Conservation (phyloP, 2,329 filamentous ascomycete species). For the Colletotrichum euphorbiae region DNA sequence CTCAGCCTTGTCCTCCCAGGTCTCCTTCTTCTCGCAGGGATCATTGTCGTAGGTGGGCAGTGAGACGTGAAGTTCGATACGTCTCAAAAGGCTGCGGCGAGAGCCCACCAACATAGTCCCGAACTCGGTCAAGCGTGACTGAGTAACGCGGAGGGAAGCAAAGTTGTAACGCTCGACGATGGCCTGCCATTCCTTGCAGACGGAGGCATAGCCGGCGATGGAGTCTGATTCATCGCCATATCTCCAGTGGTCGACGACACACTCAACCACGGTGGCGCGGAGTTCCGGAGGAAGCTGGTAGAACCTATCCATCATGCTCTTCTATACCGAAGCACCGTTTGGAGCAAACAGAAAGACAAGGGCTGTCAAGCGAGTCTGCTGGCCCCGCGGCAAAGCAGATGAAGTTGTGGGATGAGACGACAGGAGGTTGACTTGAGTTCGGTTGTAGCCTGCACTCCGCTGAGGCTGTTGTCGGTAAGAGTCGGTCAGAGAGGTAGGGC, state of each 20-base stretch:
- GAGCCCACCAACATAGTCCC: constrained; percentile 41
- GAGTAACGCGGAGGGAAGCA: constrained; percentile 39
- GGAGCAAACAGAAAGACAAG: constrained; percentile 4
- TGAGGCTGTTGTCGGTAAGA: constrained; percentile 37
- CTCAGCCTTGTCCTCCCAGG: constrained; percentile 44
- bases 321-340: constrained; percentile 27
- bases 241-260: constrained; percentile 41
- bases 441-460: constrained; percentile 32
- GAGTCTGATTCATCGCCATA: constrained; percentile 37
- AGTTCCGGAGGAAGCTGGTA: constrained; percentile 35
- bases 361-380: constrained; percentile 9
- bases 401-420: constrained; percentile 38
- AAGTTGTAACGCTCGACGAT: constrained; percentile 45
- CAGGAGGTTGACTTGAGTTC: constrained; percentile 38
- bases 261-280: constrained; percentile 34
- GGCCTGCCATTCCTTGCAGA: constrained; percentile 45
- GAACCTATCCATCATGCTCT: constrained; percentile 31
- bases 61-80: constrained; percentile 42
- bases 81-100: constrained; percentile 41
- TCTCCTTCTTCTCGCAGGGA: constrained; percentile 41
- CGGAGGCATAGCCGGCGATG: constrained; percentile 43
- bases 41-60: constrained; percentile 43
- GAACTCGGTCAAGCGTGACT: constrained; percentile 40
- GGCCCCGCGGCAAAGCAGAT: constrained; percentile 18
- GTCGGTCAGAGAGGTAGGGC: constrained; percentile 36